Conservation (phyloP, 129 eudicot species). For the Saussurea involucrata region DNA sequence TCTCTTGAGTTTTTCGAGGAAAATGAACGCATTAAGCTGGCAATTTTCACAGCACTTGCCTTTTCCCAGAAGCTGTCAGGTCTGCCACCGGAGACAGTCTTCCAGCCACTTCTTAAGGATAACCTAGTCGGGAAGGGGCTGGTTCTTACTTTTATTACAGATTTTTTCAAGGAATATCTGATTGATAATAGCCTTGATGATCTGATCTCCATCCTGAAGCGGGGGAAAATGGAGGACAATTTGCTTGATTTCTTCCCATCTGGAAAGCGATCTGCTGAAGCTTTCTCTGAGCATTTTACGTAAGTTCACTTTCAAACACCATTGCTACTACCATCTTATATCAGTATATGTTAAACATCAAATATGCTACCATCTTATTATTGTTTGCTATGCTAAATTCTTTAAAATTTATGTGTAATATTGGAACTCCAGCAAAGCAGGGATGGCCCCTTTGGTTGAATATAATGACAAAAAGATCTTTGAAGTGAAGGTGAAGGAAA, state of each 20-base stretch:
- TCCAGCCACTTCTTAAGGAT: slow-evolving; percentile 97
- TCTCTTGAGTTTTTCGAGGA: slow-evolving; percentile 95
- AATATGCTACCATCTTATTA: not conserved
- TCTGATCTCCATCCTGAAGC: slow-evolving; percentile 78
- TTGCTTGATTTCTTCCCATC: slow-evolving; percentile 92
- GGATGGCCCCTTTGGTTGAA: slow-evolving; percentile 74
- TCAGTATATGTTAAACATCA: not conserved
- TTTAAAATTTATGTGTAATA: not conserved
- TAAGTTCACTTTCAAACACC: slow-evolving; percentile 32
- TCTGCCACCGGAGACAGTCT: slow-evolving; percentile 93
- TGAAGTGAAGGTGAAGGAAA: slow-evolving; percentile 97
- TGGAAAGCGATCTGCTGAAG: slow-evolving; percentile 85
- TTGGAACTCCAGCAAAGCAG: slow-evolving; percentile 61
- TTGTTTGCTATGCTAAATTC: too few species aligned
- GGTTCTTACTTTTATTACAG: slow-evolving; percentile 84
- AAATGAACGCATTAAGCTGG: slow-evolving; percentile 85
- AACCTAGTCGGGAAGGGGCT: slow-evolving; percentile 95
- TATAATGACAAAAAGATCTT: slow-evolving; percentile 83
- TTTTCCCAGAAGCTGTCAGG: slow-evolving; percentile 97
- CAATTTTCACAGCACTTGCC: slow-evolving; percentile 95
- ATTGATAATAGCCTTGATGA: slow-evolving; percentile 97
- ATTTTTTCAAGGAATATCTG: slow-evolving; percentile 93
- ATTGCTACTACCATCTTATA: not conserved
- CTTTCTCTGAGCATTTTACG: slow-evolving; percentile 95
- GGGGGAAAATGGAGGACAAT: slow-evolving; percentile 92